Base-by-base conservation (phyloP, 2,329 filamentous ascomycete genomes). In the Cladosporium velox region DNA sequence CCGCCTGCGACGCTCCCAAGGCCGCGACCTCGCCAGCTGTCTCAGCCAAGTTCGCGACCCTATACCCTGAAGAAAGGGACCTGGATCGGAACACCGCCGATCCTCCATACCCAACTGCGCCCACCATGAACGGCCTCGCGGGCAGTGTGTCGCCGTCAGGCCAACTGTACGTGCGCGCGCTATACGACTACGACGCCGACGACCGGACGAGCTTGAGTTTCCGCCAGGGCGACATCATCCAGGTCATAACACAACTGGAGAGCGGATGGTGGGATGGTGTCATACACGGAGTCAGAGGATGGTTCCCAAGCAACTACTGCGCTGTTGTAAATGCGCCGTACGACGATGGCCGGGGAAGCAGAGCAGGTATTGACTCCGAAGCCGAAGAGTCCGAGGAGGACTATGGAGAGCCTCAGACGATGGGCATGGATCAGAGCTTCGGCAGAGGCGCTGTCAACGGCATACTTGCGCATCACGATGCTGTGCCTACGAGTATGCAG, bases 241-340 rank as follows among this genome's bases (percentile, higher is more conserved):
- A 98, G 81, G 95, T 99, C 73, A 94, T 99, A 74, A 99, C 95
- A 63, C 94, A 97, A 81, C 85, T 98, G 66, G 95, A 99, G 79
- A 98, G 93, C 75, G 95, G 95, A 65, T 99, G 95, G 95, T 99
- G 95, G 95, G 95, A 99, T 81, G 95, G 95, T 59, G 92, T 99
- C 65, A 97, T 99, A 77, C 95, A 97, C 75, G 92, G 93, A 67
- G 91, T 97, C 72, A 90, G 95, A 77, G 95, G 95, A 77, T 99
- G 95, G 95, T 99, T 99, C 78, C 95, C 95, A 44, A 98, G 94
- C 84, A 99, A 99, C 79, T 99, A 99, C 81, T 98, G 95, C 82
- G 89, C 92, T 71, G 88, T 95, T 69, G 90, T 98, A 73, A 87
- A 88, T 67, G 89, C 88, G 72, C 86, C 90, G 60, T 90, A 92